phyloP scores from a whole-genome alignment of 306 rosid species.

The Ormosia emarginata region DNA sequence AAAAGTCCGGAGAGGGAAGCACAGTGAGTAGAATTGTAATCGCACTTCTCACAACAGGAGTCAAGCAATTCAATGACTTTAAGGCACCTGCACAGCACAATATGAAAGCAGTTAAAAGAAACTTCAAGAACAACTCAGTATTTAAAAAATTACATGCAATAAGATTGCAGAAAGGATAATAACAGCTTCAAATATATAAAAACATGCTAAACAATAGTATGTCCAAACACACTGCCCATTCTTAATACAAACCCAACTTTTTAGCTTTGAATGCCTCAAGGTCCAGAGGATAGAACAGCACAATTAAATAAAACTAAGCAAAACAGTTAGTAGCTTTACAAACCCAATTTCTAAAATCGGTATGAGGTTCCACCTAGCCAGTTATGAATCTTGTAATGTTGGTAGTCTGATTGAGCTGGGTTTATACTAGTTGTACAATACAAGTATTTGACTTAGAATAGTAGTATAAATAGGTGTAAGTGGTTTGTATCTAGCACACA shows the following conservation, averaged over 20 bases:
- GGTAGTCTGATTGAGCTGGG: too few species aligned
- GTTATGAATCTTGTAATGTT: too few species aligned
- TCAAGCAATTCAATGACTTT: constrained; percentile 67
- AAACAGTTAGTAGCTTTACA: too few species aligned
- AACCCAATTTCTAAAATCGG: too few species aligned
- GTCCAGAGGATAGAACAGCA: background rate
- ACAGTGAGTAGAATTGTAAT: constrained; percentile 80
- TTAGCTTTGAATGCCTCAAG: background rate
- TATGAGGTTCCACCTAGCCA: too few species aligned
- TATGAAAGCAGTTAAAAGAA: background rate
- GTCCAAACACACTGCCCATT: background rate
- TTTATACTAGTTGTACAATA: too few species aligned
- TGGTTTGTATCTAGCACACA: too few species aligned
- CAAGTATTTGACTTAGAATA: too few species aligned
- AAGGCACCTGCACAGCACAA: constrained; percentile 50
- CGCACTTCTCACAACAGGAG: constrained; percentile 69
- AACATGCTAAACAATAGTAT: background rate
- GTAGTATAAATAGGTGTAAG: too few species aligned
- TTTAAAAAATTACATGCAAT: background rate
- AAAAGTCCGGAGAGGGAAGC: constrained; percentile 83
- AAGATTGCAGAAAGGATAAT: background rate
- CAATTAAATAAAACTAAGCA: too few species aligned
- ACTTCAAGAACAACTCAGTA: background rate
- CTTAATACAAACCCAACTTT: background rate
- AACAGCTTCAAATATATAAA: background rate